phyloP scores from a whole-genome alignment of 768 basidiomycete species.

The Neoboletus brunneissimus region DNA sequence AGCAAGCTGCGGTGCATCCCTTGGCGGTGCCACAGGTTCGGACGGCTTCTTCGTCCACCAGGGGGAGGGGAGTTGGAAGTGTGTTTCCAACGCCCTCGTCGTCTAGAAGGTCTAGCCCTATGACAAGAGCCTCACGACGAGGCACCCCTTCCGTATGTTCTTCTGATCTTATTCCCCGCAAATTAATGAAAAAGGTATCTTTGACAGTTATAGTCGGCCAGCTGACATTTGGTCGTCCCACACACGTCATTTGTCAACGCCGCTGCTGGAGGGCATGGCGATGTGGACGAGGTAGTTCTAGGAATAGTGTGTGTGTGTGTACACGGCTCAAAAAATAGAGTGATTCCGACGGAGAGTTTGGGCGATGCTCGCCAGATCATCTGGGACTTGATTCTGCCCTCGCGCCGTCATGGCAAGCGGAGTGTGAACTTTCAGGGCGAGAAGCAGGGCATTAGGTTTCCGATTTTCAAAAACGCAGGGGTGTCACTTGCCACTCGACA shows the following conservation, averaged over 20 bases:
- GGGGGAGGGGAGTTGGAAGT: slow-evolving; percentile 26
- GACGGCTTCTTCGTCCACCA: slow-evolving; percentile 23
- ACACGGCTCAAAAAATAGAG: not conserved
- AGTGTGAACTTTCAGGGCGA: slow-evolving; percentile 28
- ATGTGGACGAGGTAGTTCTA: not conserved
- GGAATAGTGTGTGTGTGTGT: not conserved
- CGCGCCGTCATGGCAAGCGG: slow-evolving; percentile 13
- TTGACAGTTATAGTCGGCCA: slow-evolving; percentile 14
- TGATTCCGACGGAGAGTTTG: not conserved
- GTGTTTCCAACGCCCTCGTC: slow-evolving; percentile 30
- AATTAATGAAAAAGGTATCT: slow-evolving; percentile 25
- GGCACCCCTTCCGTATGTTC: slow-evolving; percentile 24
- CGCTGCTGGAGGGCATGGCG: not conserved
- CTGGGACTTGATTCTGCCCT: not conserved
- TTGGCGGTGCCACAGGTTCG: slow-evolving; percentile 20
- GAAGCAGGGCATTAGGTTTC: slow-evolving; percentile 28
- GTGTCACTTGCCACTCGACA: not conserved
- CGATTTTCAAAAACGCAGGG: slow-evolving; percentile 31
- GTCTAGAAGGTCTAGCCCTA: slow-evolving; percentile 34
- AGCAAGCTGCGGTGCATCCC: slow-evolving; percentile 4
- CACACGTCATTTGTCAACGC: not conserved
- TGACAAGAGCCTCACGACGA: slow-evolving; percentile 30
- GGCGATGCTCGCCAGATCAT: not conserved
- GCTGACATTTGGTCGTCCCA: slow-evolving; percentile 8
- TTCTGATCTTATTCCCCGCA: slow-evolving; percentile 18